Evolutionary conservation across 305 asterid species (phyloP).

Genomic region (Galium porrigens): DNA sequence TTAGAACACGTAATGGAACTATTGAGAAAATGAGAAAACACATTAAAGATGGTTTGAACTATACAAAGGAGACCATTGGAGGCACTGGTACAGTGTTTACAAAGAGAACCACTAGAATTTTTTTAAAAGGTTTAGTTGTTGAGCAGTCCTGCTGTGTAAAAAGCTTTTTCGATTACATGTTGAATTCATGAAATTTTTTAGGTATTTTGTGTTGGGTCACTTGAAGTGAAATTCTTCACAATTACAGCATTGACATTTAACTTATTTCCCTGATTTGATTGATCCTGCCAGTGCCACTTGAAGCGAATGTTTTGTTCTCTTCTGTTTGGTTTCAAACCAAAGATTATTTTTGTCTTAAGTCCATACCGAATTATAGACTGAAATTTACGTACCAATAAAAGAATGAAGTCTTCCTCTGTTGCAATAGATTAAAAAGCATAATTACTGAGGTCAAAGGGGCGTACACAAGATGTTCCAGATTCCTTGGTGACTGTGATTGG

Average conservation of each 20-base stretch:
- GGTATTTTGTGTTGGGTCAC: neutral
- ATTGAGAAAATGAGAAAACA: neutral
- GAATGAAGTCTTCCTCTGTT: neutral
- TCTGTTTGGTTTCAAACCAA: neutral
- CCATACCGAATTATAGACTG: neutral
- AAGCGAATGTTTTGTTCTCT: neutral
- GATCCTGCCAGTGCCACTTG: neutral
- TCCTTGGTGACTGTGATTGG: neutral
- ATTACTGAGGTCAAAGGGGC: neutral
- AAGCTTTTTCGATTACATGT: neutral
- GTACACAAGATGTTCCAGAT: neutral
- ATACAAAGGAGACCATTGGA: neutral
- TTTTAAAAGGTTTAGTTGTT: neutral
- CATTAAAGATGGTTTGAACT: neutral
- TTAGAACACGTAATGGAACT: neutral
- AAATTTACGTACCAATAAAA: neutral
- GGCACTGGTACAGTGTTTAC: neutral
- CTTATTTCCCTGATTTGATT: neutral
- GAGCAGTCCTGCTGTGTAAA: neutral
- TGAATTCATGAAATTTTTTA: neutral
- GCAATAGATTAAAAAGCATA: neutral
- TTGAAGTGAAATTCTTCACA: neutral
- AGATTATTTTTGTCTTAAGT: neutral
- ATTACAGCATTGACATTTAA: neutral
- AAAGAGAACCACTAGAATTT: neutral